Base-by-base conservation (phyloP, 1,139 yeast species). In the Debaryomyces sp. region DNA sequence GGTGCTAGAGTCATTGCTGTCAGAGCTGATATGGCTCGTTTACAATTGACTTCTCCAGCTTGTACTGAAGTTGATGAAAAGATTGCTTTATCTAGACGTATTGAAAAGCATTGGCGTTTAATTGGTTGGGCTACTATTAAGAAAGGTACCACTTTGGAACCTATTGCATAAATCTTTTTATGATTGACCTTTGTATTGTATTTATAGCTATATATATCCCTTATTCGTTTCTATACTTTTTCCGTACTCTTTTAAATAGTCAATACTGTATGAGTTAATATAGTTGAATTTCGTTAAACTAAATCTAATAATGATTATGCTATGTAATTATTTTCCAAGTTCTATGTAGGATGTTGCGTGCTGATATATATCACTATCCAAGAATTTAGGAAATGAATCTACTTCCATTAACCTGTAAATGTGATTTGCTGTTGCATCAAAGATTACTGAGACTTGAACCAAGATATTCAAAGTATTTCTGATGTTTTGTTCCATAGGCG, bases 51-150 rank as follows among this genome's bases (percentile, higher is more conserved):
- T 43, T 87, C 96, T 43, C 99, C 99, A 49, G 99, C 99, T 42
- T 95, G 99, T 84, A 94, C 99, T 41, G 98, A 92, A 77, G 82
- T 94, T 50, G 89, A 95, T 61, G 99, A 95, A 78, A 92, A 95
- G 87, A 92, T 95, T 72, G 99, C 99, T 45, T 80, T 95, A 66
- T 91, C 97, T 41, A 89, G 99, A 82, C 92, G 99, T 84, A 95
- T 95, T 62, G 99, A 94, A 68, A 94, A 92, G 83, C 99, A 95
- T 74, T 95, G 98, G 97, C 95, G 99, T 81, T 82, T 95, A 71
- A 95, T 95, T 76, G 99, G 99, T 63, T 95, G 99, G 99, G 99
- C 99, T 60, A 90, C 97, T 49, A 94, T 95, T 68, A 89, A 90
- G 76, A 91, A 90, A 75, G 99, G 99, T 74, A 85, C 91, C 54